Evolutionary conservation across 2,329 filamentous ascomycete species (phyloP).

Genomic region (Colletotrichum destructivum): DNA sequence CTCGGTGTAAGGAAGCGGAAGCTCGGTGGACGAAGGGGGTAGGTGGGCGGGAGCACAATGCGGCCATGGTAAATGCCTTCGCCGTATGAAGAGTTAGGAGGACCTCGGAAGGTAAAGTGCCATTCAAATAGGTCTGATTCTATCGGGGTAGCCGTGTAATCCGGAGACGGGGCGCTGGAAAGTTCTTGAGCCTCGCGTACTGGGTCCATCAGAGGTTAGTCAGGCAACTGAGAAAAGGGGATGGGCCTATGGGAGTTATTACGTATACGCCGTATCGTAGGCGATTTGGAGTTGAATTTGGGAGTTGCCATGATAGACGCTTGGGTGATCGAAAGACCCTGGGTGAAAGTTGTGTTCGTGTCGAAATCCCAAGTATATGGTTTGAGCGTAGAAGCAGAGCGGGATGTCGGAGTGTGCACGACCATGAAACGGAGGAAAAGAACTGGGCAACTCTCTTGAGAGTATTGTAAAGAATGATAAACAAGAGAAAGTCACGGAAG

Average conservation of each 20-base stretch:
- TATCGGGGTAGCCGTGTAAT: conserved; percentile 88
- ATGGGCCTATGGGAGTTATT: conserved; percentile 49
- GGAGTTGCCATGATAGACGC: conserved; percentile 57
- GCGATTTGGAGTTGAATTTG: conserved; percentile 81
- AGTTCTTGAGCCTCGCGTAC: conserved; percentile 94
- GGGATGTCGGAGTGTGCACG: neutral
- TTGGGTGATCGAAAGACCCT: conserved; percentile 5
- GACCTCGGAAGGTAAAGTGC: conserved; percentile 97
- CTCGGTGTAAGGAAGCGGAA: conserved; percentile 96
- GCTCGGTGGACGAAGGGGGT: conserved; percentile 92
- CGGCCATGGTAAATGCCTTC: conserved; percentile 94
- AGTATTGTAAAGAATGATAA: too few relatives aligned
- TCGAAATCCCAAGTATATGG: neutral
- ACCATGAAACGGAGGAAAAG: neutral
- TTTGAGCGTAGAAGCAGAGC: neutral
- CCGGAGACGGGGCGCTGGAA: conserved; percentile 82
- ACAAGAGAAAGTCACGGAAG: neutral
- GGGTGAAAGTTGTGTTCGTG: neutral
- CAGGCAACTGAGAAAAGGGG: conserved; percentile 2
- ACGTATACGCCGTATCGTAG: conserved; percentile 89
- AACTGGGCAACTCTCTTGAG: too few relatives aligned
- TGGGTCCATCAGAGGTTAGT: conserved; percentile 51
- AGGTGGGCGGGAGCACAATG: conserved; percentile 89
- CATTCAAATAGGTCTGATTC: conserved; percentile 96
- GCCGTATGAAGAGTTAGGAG: conserved; percentile 84